These are phyloP conservation scores for Scheffersomyces coipomensis DNA, from an alignment of 805 yeast species.

Conservation along the genomic window DNA sequence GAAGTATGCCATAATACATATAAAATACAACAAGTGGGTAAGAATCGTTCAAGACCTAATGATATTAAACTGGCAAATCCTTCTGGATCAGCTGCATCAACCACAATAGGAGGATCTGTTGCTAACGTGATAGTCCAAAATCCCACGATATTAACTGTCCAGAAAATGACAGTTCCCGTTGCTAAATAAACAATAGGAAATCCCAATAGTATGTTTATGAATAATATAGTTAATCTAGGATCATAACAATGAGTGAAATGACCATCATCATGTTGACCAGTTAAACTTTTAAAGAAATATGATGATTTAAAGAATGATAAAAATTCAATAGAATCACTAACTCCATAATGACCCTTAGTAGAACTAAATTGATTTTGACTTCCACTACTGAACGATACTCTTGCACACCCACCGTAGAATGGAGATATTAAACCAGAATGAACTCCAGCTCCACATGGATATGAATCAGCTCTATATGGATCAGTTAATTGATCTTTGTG, in stretches of 20 bases:
- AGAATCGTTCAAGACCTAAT: slow-evolving; percentile 65
- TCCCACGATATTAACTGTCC: slow-evolving; percentile 63
- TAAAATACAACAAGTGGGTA: slow-evolving; percentile 72
- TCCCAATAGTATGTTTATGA: slow-evolving; percentile 62
- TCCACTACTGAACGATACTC: slow-evolving; percentile 55
- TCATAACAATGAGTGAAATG: slow-evolving; percentile 60
- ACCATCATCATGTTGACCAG: slow-evolving; percentile 9
- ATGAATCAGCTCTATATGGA: slow-evolving; percentile 87
- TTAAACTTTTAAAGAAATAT: slow-evolving; percentile 53
- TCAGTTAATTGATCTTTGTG: slow-evolving; percentile 33
- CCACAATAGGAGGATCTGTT: slow-evolving; percentile 74
- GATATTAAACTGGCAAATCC: slow-evolving; percentile 64
- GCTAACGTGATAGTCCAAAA: slow-evolving; percentile 80
- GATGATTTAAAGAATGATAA: slow-evolving; percentile 75
- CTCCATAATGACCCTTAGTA: slow-evolving; percentile 49
- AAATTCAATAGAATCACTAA: slow-evolving; percentile 56
- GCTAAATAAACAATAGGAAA: slow-evolving; percentile 58
- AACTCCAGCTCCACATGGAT: slow-evolving; percentile 84
- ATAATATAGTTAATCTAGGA: slow-evolving; percentile 57
- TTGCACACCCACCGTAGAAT: slow-evolving; percentile 75
- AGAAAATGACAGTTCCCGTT: slow-evolving; percentile 42
- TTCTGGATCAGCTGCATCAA: slow-evolving; percentile 53
- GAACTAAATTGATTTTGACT: slow-evolving; percentile 46
- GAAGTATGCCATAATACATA: slow-evolving; percentile 67
- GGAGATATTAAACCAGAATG: slow-evolving; percentile 82